Evolutionary conservation across 1,284 basidiomycete genomes (phyloP), one percentile per base, ranked within the genome.

Genomic region (Tausonia pullulans): DNA sequence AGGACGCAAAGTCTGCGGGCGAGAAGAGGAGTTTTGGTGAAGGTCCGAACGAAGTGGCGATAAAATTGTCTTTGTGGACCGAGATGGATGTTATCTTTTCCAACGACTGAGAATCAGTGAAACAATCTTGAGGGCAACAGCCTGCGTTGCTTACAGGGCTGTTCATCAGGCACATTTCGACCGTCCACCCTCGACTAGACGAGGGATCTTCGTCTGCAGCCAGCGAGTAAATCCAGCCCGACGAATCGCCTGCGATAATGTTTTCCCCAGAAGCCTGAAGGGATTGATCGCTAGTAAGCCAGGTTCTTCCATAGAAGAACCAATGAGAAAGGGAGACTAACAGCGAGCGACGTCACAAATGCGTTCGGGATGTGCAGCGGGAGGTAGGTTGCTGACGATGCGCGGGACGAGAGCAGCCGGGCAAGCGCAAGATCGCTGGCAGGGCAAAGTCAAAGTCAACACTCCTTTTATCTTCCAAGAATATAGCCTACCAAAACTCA

Each of bases 1-100:
- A 14, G 41, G 41, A 8, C 6, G 41, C 27, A 13, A 53, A 48
- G 53, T 65, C 64, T 5, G 53, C 43, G 2, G 64, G 54, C 44
- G 64, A 61, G 41, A 57, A 49, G 44, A 65, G 16, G 11, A 65
- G 55, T n/a, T 53, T 50, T 2, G 64, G 64, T 2, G 54, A 52
- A 0, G 64, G 64, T 2, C 64, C 64, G 6, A 65, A 65, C 43
- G 64, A 61, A 16, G 64, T 65, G 0, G 60, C 60, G 48, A 65
- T 61, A 41, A 65, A 61, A n/a, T 54, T 49, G 11, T 65, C 60
- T 9, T 48, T 9, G 5, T 48, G 55, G n/a, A 62, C 44, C 5
- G 43, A 53, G 43, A 65, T 60, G 39, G 64, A 56, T 2, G 59
- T 65, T 3, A 65, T 65, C 64, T 65, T 27, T 27, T 27, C 27